Base-by-base conservation (phyloP, 2,329 filamentous ascomycete species). In the Hortaea werneckii region DNA sequence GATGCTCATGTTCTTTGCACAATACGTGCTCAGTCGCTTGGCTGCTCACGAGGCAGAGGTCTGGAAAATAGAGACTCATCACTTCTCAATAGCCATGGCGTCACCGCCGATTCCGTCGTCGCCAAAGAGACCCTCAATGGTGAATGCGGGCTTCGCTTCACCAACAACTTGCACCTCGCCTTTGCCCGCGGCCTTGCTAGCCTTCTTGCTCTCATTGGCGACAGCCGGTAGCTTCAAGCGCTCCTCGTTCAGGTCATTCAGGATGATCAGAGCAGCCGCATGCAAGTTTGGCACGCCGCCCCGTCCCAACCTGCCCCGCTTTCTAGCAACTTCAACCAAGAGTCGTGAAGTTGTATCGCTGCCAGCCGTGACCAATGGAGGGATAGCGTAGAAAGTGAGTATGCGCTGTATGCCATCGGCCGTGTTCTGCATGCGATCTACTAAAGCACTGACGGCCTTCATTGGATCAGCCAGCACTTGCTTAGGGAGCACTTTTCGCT, bases 221-320 rank as follows among this genome's bases (percentile, higher is more conserved):
- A 28, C 61, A 51, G 39, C 67, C 65, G 38, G 65, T 58, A 51
- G 54, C 46, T 39, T 6, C 61, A 98, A 94, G 43, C 92, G 80
- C 27, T 89, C 90, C 64, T 96, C 90, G 56, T 92, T 79, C 87
- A 92, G 94, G 71, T 98, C 92, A n/a, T 82, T 92, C 47, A 98
- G 80, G 46, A 98, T 89, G 0, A 87, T 84, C 77, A 92, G 90
- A 52, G 90, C 92, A 6, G 92, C 90, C 44, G 85, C 82, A 55
- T 80, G 75, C 48, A 96, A 67, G 66, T 96, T 98, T 38, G 92
- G 92, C 11, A 96, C 77, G 51, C 92, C 92, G 13, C 90, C 89
- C 56, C 85, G 83, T 42, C 90, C 87, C 11, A 98, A 74, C 47
- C 92, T 76, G 44, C 92, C 92, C 50, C 92, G 79, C 73, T 95